Base-by-base conservation (phyloP, 1,284 basidiomycete genomes). In the Rugosomyces carneus region DNA sequence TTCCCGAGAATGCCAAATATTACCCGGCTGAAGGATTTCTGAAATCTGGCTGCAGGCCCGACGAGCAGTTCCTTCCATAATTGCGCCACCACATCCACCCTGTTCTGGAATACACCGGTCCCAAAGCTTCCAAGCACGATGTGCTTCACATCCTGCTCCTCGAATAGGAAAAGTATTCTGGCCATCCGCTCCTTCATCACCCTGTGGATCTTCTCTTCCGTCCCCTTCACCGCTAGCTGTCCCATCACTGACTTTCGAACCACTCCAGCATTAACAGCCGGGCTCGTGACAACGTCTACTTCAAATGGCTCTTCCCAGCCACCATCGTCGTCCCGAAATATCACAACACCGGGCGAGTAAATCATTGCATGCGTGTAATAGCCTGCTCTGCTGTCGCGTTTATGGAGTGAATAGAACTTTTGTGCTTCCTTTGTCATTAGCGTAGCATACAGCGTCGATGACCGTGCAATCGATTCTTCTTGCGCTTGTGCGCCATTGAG, bases 61-160 rank as follows among this genome's bases (percentile, higher is more conserved):
- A 64, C 60, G 42, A 88, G 59, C 19, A 86, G 59, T 42, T 84
- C 79, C 35, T 70, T 78, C 78, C 82, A 87, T 37, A 84, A 69
- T 21, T 60, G 60, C 5, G 81, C 81, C 34, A 86, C 69, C 44
- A 68, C 63, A 41, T 62, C 60, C 15, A 85, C 73, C 32, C 72
- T 66, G 58, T 87, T 88, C 51, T 68, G 67, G 61, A 87, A 88
- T 2, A 82, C 83, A 2, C 84, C 84, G 1, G 84, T 88, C 7
- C 84, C 85, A 60, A 85, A 88, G 51, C 80, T 80, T 24, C 85
- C 85, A 29, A 88, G 63, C 0, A 88, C 78, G 44, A 87, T 53
- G 53, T 78, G 70, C 53, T 65, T 69, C 10, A 73, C 74, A n/a
- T 77, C 76, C 53, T 76, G 68, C 40, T 66, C 67, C 60, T 85